phyloP scores from a whole-genome alignment of 2,329 filamentous ascomycete species.

The Tolypocladium ophioglossoides region DNA sequence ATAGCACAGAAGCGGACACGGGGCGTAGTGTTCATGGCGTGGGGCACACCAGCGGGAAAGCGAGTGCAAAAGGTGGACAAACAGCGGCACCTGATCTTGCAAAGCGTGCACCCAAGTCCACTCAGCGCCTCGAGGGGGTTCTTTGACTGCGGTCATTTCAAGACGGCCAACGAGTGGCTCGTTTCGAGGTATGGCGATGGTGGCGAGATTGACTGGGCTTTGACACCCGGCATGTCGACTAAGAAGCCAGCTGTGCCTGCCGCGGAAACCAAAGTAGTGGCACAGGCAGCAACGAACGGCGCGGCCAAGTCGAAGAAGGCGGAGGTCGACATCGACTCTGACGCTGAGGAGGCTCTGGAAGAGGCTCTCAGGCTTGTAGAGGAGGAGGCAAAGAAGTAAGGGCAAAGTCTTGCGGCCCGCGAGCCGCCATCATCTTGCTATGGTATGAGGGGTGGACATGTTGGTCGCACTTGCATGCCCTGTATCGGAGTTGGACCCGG shows the following conservation, averaged over 20 bases:
- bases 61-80: slow-evolving; percentile 64
- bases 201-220: slow-evolving; percentile 76
- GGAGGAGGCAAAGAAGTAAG: slow-evolving; percentile 13
- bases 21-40: slow-evolving; percentile 91
- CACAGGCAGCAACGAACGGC: background rate
- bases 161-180: slow-evolving; percentile 77
- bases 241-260: slow-evolving; percentile 14
- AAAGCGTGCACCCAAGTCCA: slow-evolving; percentile 88
- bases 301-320: slow-evolving; percentile 8
- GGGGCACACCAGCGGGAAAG: slow-evolving; percentile 78
- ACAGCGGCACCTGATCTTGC: slow-evolving; percentile 69
- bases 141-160: slow-evolving; percentile 75
- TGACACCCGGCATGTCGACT: slow-evolving; percentile 28
- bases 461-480: background rate
- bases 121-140: slow-evolving; percentile 75
- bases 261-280: slow-evolving; percentile 10
- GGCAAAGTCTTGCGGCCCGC: background rate
- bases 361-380: slow-evolving; percentile 23
- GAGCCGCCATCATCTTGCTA: background rate
- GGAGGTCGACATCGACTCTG: slow-evolving; percentile 20
- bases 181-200: slow-evolving; percentile 65
- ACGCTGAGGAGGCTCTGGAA: slow-evolving; percentile 26
- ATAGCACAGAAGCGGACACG: slow-evolving; percentile 65
- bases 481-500: background rate
- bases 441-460: background rate